Evolutionary conservation across 805 yeast species (phyloP).

Genomic region (Trichomonascus vanleenenianus): DNA sequence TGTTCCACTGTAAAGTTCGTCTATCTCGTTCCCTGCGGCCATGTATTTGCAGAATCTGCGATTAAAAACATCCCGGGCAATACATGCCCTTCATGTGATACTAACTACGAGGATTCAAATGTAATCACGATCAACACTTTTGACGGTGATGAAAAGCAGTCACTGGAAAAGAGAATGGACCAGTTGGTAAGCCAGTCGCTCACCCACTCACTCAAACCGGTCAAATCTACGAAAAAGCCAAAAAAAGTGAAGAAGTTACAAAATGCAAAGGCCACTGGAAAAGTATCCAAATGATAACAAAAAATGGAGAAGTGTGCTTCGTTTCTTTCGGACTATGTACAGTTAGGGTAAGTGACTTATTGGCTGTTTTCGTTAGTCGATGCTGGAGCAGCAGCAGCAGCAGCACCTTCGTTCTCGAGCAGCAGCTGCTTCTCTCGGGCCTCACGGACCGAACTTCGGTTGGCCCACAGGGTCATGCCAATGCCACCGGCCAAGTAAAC

Average conservation of each 20-base stretch:
- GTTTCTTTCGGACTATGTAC: background rate
- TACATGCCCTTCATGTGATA: constrained; percentile 7
- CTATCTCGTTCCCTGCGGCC: constrained; percentile 33
- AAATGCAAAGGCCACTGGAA: background rate
- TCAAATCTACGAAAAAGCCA: constrained; percentile 8
- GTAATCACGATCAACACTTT: constrained; percentile 17
- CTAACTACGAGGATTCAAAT: constrained; percentile 9
- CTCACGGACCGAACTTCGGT: constrained; percentile 31
- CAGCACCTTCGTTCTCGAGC: background rate
- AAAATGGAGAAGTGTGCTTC: constrained; percentile 1
- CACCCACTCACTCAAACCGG: constrained; percentile 13
- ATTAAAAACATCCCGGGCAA: constrained; percentile 10
- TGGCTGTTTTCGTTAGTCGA: background rate
- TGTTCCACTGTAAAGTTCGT: constrained; percentile 29
- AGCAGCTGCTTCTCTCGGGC: background rate
- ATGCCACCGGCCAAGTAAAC: constrained; percentile 46
- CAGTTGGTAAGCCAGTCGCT: constrained; percentile 11
- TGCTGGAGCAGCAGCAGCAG: background rate
- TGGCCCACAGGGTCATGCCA: constrained; percentile 43
- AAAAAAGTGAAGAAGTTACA: constrained; percentile 1
- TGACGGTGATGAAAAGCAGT: constrained; percentile 10
- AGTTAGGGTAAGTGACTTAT: background rate
- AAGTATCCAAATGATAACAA: background rate
- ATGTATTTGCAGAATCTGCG: constrained; percentile 20
- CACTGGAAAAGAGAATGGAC: constrained; percentile 15